phyloP scores from a whole-genome alignment of 129 eudicot genomes.

The Artemisia annua region DNA sequence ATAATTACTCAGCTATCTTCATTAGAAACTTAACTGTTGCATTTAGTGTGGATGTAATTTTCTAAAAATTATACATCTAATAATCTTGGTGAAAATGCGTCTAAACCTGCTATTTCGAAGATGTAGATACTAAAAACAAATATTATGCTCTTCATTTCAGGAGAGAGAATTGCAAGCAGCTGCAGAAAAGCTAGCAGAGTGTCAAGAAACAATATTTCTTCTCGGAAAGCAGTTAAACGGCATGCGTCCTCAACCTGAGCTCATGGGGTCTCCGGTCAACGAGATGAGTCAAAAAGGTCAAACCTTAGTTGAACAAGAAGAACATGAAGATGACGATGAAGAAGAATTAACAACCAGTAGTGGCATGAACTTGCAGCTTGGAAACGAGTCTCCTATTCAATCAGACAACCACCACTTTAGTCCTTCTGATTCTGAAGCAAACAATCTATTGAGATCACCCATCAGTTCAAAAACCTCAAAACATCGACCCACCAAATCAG shows the following conservation, averaged over 20 bases:
- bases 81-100: too few relatives aligned
- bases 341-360: conserved; percentile 51
- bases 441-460: conserved; percentile 59
- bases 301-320: conserved; percentile 37
- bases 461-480: conserved; percentile 42
- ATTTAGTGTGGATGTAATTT: too few relatives aligned
- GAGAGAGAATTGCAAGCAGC: conserved; percentile 83
- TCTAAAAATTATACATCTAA: too few relatives aligned
- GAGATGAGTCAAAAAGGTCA: conserved; percentile 40
- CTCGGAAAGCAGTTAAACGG: conserved; percentile 79
- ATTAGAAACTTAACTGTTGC: too few relatives aligned
- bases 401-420: conserved; percentile 42
- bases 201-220: conserved; percentile 92
- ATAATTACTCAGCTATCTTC: too few relatives aligned
- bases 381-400: conserved; percentile 66
- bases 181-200: conserved; percentile 94
- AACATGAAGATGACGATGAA: conserved; percentile 35
- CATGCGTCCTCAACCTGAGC: conserved; percentile 70
- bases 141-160: conserved; percentile 33
- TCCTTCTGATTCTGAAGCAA: conserved; percentile 67
- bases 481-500: conserved; percentile 79
- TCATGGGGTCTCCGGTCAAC: conserved; percentile 38
- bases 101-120: too few relatives aligned
- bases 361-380: conserved; percentile 45
- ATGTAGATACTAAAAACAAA: conserved; percentile 2